A percentile compares a stretch with the other conserved stretches of the same genome.
Evolutionary conservation across 306 rosid species (phyloP).

Genomic region (Clitoria ternatea): DNA sequence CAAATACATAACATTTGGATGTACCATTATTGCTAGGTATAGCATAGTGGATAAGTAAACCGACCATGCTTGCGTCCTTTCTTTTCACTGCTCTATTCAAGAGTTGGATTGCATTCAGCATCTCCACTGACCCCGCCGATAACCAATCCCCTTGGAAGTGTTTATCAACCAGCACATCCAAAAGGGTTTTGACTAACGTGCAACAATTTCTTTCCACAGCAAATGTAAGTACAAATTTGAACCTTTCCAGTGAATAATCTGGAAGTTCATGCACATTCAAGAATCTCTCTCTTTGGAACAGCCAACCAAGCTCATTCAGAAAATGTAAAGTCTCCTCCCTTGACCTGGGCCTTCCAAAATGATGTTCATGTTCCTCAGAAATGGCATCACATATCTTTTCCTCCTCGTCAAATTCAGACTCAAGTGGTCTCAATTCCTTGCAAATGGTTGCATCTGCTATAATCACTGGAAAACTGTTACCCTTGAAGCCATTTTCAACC

Average conservation of each 20-base stretch:
- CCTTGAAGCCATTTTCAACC: constrained; percentile 93
- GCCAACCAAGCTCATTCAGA: constrained; percentile 92
- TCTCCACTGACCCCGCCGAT: constrained; percentile 51
- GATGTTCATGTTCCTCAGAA: constrained; percentile 46
- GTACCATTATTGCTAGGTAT: constrained; percentile 30
- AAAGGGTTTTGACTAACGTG: constrained; percentile 58
- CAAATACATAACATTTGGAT: constrained; percentile 55
- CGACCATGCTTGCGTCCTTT: constrained; percentile 66
- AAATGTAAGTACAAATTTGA: constrained; percentile 71
- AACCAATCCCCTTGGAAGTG: constrained; percentile 45
- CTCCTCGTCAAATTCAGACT: constrained; percentile 58
- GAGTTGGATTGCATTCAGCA: constrained; percentile 71
- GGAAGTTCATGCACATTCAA: constrained; percentile 40
- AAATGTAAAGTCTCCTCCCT: constrained; percentile 75
- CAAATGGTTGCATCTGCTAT: constrained; percentile 79
- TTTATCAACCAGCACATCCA: constrained; percentile 59
- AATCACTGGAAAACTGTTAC: constrained; percentile 76
- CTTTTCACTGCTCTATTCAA: constrained; percentile 78
- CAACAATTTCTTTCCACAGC: constrained; percentile 74
- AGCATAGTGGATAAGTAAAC: constrained; percentile 60
- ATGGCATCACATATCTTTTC: constrained; percentile 38
- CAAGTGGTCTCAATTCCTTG: constrained; percentile 63
- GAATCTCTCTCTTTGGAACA: constrained; percentile 64
- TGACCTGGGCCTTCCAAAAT: constrained; percentile 49
- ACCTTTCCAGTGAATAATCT: constrained; percentile 57